Percentiles rank a stretch among this genome's conserved stretches.
Conservation (phyloP, 345 rosid species). For the Clausena lansium region DNA sequence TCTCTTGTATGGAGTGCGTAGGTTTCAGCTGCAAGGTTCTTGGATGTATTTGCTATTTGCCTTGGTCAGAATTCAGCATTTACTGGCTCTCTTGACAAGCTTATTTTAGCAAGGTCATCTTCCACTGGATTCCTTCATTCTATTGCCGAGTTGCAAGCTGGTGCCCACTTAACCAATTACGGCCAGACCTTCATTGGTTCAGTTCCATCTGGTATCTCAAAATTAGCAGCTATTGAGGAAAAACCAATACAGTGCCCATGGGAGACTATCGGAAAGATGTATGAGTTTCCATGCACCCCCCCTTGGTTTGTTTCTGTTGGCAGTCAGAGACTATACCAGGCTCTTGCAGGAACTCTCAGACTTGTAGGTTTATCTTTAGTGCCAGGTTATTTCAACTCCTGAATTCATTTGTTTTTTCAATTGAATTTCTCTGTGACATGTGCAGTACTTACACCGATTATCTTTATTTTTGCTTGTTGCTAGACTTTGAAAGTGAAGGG, state of each 20-base stretch:
- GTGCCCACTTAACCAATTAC: constrained; percentile 32
- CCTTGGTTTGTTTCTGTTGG: constrained; percentile 86
- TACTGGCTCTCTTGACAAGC: constrained; percentile 73
- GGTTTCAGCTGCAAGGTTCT: constrained; percentile 81
- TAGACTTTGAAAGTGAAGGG: constrained; percentile 60
- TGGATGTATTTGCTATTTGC: constrained; percentile 76
- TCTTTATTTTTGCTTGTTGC: constrained; percentile 32
- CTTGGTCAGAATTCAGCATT: constrained; percentile 64
- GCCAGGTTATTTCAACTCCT: constrained; percentile 66
- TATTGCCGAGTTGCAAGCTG: constrained; percentile 63
- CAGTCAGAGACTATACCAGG: constrained; percentile 62
- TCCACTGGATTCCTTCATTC: constrained; percentile 74
- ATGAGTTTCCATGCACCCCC: constrained; percentile 68
- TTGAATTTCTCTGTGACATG: constrained; percentile 12
- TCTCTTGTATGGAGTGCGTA: constrained; percentile 27
- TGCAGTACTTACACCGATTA: constrained; percentile 24
- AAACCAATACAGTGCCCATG: constrained; percentile 24
- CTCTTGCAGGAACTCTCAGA: constrained; percentile 82
- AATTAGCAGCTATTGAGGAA: constrained; percentile 22
- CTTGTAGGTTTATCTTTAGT: constrained; percentile 79
- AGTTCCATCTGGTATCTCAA: constrained; percentile 36
- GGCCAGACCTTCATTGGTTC: constrained; percentile 25
- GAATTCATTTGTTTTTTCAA: constrained; percentile 17
- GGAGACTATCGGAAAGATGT: constrained; percentile 34
- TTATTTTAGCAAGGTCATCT: constrained; percentile 53